Conservation (phyloP, 2,329 filamentous ascomycete genomes). For the Cladophialophora immunda region DNA sequence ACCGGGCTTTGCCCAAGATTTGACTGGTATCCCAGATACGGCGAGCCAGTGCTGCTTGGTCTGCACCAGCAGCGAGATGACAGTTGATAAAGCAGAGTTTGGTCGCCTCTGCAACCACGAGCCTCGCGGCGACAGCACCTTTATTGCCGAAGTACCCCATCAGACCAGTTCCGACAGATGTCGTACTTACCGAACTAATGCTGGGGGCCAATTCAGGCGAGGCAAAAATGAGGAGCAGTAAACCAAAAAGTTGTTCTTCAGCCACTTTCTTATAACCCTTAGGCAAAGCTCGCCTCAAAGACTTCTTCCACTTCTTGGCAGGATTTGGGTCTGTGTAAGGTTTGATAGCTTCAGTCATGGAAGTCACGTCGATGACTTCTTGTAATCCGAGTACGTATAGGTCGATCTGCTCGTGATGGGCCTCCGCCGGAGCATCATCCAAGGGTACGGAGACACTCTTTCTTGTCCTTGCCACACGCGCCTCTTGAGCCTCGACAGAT, state of each 20-base stretch:
- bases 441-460: conserved; percentile 55
- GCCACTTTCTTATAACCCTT: conserved; percentile 78
- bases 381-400: conserved; percentile 92
- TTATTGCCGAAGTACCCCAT: conserved; percentile 97
- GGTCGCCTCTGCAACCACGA: conserved; percentile 90
- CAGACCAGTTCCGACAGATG: conserved; percentile 85
- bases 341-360: conserved; percentile 78
- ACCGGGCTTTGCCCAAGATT: conserved; percentile 77
- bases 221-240: conserved; percentile 85
- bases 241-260: conserved; percentile 84
- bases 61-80: conserved; percentile 87
- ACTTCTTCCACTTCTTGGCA: conserved; percentile 80
- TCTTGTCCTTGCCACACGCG: conserved; percentile 52
- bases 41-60: conserved; percentile 78
- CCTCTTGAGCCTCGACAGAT: conserved; percentile 58
- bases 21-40: conserved; percentile 90
- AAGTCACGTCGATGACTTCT: conserved; percentile 87
- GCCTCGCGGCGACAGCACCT: conserved; percentile 80
- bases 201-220: conserved; percentile 77
- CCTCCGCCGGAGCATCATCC: conserved; percentile 56
- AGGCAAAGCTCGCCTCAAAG: conserved; percentile 77
- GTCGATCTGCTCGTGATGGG: conserved; percentile 73
- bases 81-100: conserved; percentile 89
- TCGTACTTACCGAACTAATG: conserved; percentile 82
- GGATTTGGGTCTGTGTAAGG: conserved; percentile 77